Percentiles rank a stretch among this genome's conserved stretches.
phyloP scores from a whole-genome alignment of 2,329 filamentous ascomycete species.

The Microcyclospora tardicrescens region DNA sequence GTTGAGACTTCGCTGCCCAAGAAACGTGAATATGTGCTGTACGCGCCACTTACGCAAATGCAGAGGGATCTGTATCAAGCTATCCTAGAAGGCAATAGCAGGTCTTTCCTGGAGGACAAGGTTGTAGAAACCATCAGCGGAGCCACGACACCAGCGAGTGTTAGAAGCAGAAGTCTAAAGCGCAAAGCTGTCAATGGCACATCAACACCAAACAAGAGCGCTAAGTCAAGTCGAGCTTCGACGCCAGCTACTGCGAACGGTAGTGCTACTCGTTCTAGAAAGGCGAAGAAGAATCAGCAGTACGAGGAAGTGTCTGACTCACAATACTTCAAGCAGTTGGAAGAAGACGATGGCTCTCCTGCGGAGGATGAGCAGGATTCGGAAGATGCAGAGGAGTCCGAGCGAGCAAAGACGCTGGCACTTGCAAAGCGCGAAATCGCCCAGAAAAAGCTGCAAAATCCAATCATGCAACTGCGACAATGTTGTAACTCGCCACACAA shows the following conservation, averaged over 20 bases:
- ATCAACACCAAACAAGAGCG: constrained; percentile 52
- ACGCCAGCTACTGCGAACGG: constrained; percentile 49
- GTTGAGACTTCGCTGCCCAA: constrained; percentile 85
- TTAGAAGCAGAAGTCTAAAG: constrained; percentile 40
- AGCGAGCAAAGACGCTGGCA: constrained; percentile 55
- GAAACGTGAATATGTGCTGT: constrained; percentile 92
- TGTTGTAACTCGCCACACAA: constrained; percentile 92
- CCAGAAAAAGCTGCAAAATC: constrained; percentile 84
- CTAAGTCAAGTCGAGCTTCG: constrained; percentile 60
- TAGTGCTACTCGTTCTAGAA: constrained; percentile 37
- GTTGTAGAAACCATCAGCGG: constrained; percentile 51
- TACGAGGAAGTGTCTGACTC: constrained; percentile 66
- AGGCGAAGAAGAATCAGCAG: constrained; percentile 41
- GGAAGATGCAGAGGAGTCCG: constrained; percentile 46
- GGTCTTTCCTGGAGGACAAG: constrained; percentile 58
- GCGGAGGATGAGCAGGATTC: constrained; percentile 32
- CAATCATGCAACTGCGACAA: constrained; percentile 78
- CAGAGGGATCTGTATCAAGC: constrained; percentile 84
- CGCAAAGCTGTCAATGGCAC: constrained; percentile 37
- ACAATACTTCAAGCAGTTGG: constrained; percentile 69
- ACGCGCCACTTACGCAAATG: constrained; percentile 78
- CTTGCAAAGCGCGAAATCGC: constrained; percentile 79
- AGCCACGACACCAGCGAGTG: constrained; percentile 33
- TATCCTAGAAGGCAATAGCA: constrained; percentile 46
- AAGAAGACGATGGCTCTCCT: constrained; percentile 39